Evolutionary conservation across 2,329 filamentous ascomycete species (phyloP).

Genomic region (Penicillium sp.): DNA sequence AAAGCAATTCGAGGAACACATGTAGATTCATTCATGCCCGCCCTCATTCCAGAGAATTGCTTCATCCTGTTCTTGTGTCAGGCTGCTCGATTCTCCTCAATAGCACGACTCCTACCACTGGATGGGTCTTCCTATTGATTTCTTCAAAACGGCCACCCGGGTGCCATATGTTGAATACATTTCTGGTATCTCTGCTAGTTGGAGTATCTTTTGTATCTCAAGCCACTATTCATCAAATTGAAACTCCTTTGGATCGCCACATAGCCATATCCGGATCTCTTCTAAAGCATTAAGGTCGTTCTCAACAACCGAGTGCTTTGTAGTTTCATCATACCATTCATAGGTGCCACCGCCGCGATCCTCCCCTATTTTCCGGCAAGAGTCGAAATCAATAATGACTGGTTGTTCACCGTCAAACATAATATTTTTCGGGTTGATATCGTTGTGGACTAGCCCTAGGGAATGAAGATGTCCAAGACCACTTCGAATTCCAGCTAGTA

Average conservation of each 20-base stretch:
- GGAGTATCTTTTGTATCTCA: too few species aligned
- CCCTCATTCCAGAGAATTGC: neutral
- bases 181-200: too few species aligned
- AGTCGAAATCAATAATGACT: conserved; percentile 16
- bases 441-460: conserved; percentile 82
- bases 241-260: neutral
- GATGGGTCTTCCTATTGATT: too few species aligned
- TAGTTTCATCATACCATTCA: conserved; percentile 4
- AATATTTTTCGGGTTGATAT: conserved; percentile 90
- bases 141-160: too few species aligned
- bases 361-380: conserved; percentile 1
- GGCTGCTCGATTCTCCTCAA: too few species aligned
- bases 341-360: conserved; percentile 1
- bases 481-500: conserved; percentile 9
- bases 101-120: too few species aligned
- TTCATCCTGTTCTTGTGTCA: neutral
- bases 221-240: neutral
- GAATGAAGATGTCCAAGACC: conserved; percentile 80
- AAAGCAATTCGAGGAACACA: neutral
- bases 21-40: too few species aligned
- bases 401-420: conserved; percentile 55
- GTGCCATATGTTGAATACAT: too few species aligned
- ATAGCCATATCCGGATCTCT: conserved; percentile 6
- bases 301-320: neutral
- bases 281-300: conserved; percentile 8